These are phyloP conservation scores for Gliomastix tumulicola DNA, from an alignment of 2,329 filamentous ascomycete species.

Conservation along the genomic window DNA sequence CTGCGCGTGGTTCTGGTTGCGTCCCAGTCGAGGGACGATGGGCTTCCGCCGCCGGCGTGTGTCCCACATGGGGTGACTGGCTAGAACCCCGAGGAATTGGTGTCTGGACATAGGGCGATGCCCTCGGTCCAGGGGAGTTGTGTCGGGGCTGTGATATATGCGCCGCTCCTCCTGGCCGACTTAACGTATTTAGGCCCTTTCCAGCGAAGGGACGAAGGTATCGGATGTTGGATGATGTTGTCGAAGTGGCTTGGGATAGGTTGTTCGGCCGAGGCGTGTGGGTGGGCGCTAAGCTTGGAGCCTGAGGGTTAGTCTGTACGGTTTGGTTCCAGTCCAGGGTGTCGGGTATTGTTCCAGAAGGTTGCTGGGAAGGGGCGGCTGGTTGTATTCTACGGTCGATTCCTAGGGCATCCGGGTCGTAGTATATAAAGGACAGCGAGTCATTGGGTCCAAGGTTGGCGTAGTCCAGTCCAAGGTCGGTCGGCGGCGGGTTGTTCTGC, in stretches of 20 bases:
- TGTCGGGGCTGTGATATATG: no score
- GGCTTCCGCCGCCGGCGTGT: not conserved
- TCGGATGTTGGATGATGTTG: constrained; percentile 41
- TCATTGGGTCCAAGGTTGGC: constrained; percentile 21
- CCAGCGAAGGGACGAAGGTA: constrained; percentile 50
- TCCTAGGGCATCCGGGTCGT: constrained; percentile 15
- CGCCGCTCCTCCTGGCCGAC: no score
- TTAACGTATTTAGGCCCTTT: constrained; percentile 47
- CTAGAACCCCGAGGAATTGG: no score
- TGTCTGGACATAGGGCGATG: no score
- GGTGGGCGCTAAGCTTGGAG: constrained; percentile 37
- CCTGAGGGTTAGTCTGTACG: constrained; percentile 22
- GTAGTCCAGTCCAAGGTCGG: constrained; percentile 32
- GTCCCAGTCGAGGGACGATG: no score
- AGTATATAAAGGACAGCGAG: constrained; percentile 25
- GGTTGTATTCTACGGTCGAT: constrained; percentile 12
- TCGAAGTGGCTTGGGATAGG: constrained; percentile 48
- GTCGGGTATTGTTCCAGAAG: constrained; percentile 44
- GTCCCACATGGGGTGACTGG: not conserved
- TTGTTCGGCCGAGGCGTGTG: constrained; percentile 42
- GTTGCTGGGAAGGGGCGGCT: constrained; percentile 12
- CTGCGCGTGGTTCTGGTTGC: constrained; percentile 16
- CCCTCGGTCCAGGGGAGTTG: no score
- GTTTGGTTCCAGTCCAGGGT: constrained; percentile 44
- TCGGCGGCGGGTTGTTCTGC: constrained; percentile 27